Percentiles rank a stretch among this genome's conserved stretches.
These are phyloP conservation scores for Tylopilus sp. DNA, from an alignment of 1,284 basidiomycete species.

Conservation along the genomic window DNA sequence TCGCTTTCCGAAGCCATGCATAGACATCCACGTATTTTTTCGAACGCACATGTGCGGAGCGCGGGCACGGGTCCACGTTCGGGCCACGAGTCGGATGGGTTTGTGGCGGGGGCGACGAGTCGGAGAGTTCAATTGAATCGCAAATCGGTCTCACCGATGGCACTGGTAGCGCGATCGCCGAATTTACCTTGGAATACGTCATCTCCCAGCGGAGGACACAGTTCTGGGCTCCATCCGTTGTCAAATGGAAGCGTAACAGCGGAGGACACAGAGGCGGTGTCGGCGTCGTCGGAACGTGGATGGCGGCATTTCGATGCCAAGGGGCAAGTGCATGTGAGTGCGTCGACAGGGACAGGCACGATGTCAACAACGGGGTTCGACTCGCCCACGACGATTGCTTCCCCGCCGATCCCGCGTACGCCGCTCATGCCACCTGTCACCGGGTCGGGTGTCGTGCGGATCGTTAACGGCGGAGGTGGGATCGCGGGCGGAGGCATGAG, in stretches of 20 bases:
- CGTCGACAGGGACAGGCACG: background rate
- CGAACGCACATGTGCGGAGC: conserved; percentile 13
- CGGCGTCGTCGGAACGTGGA: conserved; percentile 22
- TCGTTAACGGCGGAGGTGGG: conserved; percentile 15
- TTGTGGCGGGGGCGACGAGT: conserved; percentile 33
- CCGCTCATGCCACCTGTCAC: conserved; percentile 29
- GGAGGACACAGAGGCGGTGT: conserved; percentile 10
- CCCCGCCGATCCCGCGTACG: conserved; percentile 41
- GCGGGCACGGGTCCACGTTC: conserved; percentile 33
- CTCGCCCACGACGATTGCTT: conserved; percentile 39
- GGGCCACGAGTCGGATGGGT: conserved; percentile 52
- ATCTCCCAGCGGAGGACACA: conserved; percentile 1
- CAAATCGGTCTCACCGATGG: conserved; percentile 67
- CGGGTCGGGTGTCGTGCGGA: conserved; percentile 14
- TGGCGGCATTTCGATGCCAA: conserved; percentile 30
- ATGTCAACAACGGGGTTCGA: conserved; percentile 28
- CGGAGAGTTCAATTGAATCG: conserved; percentile 59
- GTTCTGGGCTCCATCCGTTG: conserved; percentile 7
- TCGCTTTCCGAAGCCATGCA: conserved; percentile 46
- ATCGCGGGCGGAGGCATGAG: background rate
- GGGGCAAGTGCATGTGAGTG: background rate
- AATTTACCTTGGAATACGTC: conserved; percentile 21
- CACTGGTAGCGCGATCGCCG: conserved; percentile 44
- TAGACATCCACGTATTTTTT: conserved; percentile 16
- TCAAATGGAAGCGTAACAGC: conserved; percentile 15